These are phyloP conservation scores for Fusarium beomiforme DNA, from an alignment of 2,329 filamentous ascomycete genomes.

Conservation along the genomic window DNA sequence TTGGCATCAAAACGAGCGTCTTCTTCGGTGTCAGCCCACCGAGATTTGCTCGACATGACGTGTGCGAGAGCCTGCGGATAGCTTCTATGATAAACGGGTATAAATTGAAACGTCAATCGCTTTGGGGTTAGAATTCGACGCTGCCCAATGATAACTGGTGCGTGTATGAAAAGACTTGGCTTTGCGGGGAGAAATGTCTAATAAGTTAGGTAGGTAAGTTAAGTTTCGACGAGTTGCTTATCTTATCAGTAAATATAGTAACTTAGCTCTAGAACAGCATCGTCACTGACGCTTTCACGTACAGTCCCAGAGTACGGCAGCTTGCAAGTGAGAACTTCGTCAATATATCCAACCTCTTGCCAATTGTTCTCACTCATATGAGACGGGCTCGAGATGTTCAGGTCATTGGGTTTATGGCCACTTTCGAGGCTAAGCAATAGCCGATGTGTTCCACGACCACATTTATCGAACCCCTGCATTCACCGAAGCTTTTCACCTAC, in stretches of 20 bases:
- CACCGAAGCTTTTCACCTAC: constrained; percentile 44
- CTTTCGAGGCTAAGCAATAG: constrained; percentile 14
- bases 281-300: constrained; percentile 26
- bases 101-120: neutral
- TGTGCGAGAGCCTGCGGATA: neutral
- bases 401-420: constrained; percentile 20
- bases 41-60: constrained; percentile 74
- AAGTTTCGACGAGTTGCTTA: constrained; percentile 26
- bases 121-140: neutral
- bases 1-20: constrained; percentile 79
- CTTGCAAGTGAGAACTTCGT: constrained; percentile 1
- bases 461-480: constrained; percentile 12
- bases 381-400: constrained; percentile 26
- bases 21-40: constrained; percentile 89
- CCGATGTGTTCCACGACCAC: constrained; percentile 20
- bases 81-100: neutral
- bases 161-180: neutral
- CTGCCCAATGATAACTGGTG: neutral
- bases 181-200: constrained; percentile 3
- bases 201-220: too few species aligned
- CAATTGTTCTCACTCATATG: neutral
- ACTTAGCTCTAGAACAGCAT: constrained; percentile 24
- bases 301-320: neutral
- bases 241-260: constrained; percentile 36
- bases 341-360: neutral